Conservation (phyloP, 129 eudicot genomes). For the Chrysanthemum lavandulifolium region DNA sequence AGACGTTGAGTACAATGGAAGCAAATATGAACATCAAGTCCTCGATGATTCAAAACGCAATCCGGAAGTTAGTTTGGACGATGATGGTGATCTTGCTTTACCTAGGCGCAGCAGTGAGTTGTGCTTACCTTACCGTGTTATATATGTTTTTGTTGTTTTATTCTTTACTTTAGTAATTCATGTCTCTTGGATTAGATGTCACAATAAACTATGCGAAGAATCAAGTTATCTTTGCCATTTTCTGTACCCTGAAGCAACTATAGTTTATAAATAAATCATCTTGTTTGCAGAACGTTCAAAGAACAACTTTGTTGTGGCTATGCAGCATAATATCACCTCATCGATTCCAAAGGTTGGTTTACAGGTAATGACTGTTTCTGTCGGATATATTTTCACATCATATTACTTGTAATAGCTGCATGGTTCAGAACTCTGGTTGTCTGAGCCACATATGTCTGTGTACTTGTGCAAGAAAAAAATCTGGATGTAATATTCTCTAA, state of each 20-base stretch:
- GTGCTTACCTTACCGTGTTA: constrained; percentile 1
- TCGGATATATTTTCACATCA: not conserved
- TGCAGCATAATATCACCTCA: constrained; percentile 84
- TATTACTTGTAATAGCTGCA: not conserved
- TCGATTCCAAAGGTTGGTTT: constrained; percentile 87
- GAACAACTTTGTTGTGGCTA: constrained; percentile 44
- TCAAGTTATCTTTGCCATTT: no score
- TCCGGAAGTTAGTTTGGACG: constrained; percentile 52
- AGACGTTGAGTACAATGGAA: constrained; percentile 41
- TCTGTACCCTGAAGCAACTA: no score
- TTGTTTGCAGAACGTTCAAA: constrained; percentile 41
- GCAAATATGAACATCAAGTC: constrained; percentile 22
- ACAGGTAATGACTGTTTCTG: constrained; percentile 57
- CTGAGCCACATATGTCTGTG: not conserved
- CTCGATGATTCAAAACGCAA: constrained; percentile 29
- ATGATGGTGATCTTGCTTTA: constrained; percentile 84
- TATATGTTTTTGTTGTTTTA: not conserved
- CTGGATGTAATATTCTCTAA: not conserved
- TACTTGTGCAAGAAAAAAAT: not conserved
- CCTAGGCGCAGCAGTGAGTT: constrained; percentile 66
- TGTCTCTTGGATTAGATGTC: no score
- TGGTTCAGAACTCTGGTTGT: not conserved
- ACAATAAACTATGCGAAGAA: no score
- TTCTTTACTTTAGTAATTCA: no score
- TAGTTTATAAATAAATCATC: not conserved